Base-by-base conservation (phyloP, 257 asterid genomes). In the Leptodermis oblonga region DNA sequence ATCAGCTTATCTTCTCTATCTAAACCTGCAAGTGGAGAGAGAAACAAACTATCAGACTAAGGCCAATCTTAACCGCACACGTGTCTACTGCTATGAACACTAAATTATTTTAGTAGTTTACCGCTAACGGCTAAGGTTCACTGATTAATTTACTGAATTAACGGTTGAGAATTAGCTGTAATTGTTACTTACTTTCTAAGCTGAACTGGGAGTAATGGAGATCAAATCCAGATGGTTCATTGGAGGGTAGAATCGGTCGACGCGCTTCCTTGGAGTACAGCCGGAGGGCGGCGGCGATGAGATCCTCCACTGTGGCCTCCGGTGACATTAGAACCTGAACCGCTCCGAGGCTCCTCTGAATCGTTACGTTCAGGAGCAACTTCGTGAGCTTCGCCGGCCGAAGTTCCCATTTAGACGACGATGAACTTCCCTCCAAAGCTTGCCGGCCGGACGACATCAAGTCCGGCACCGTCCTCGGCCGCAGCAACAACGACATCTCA, bases 181-280 rank as follows among this genome's bases (percentile, higher is more conserved):
- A 39, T 39, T 10, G 7, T 52, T 26, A 22, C 90, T 81, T 82
- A 90, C 98, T 85, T 74, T 90, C 96, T 65, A 92, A 74, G 81
- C 98, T 85, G 76, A 92, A 92, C 65, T 92, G 98, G 4, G 98
- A 90, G 79, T 92, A 92, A 78, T 92, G 98, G 73, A 92, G 97
- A 70, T 82, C 95, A 69, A 80, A 90, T 22, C 75, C 85, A 1
- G 78, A 63, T 3, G 87, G 83, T 52, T 74, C 77, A 17, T 49
- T 26, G 4, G 90, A 71, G 5, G 71, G 53, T 31, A 88, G 68
- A 42, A 70, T 61, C 31, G 91, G 86, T 46, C 87, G 86, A 8
- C 98, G 80, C 23, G 86, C 84, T 84, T 90, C 98, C 80, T 86
- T 92, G 22, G 65, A 70, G 37, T 88, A 90, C 83, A 82, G 97